These are phyloP conservation scores for Talaromyces amestolkiae DNA, from an alignment of 2,329 filamentous ascomycete genomes.

Conservation along the genomic window DNA sequence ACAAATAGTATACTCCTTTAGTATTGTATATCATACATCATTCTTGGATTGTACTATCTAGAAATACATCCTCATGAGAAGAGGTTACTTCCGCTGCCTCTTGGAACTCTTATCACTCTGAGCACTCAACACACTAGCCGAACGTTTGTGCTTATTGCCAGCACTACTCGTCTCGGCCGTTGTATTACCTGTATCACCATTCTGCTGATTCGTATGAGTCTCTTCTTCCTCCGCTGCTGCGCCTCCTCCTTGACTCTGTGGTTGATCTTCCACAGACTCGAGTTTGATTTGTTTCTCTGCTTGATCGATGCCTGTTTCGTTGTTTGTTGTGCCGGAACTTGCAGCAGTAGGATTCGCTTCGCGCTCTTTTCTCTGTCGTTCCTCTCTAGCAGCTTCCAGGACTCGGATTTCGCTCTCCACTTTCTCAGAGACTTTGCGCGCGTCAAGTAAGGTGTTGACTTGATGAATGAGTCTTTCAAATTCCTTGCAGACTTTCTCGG, in stretches of 20 bases:
- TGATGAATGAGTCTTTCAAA: constrained; percentile 50
- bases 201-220: neutral
- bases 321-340: neutral
- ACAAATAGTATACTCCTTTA: neutral
- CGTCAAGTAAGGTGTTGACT: constrained; percentile 49
- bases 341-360: constrained; percentile 24
- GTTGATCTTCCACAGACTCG: constrained; percentile 33
- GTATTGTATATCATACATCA: neutral
- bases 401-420: constrained; percentile 49
- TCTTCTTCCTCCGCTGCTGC: neutral
- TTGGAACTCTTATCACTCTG: constrained; percentile 61
- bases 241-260: neutral
- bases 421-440: constrained; percentile 48
- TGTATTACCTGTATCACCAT: constrained; percentile 9
- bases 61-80: neutral
- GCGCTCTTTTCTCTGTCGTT: constrained; percentile 37
- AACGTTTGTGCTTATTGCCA: constrained; percentile 63
- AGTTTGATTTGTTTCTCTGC: constrained; percentile 35
- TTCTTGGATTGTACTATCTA: neutral
- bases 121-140: constrained; percentile 74
- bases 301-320: constrained; percentile 20
- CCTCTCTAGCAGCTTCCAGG: constrained; percentile 42
- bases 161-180: constrained; percentile 23
- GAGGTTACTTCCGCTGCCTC: constrained; percentile 45
- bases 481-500: constrained; percentile 49